Percentiles rank a stretch among this genome's conserved stretches.
phyloP scores from a whole-genome alignment of 2,329 filamentous ascomycete species.

The Aureobasidium melanogenum region DNA sequence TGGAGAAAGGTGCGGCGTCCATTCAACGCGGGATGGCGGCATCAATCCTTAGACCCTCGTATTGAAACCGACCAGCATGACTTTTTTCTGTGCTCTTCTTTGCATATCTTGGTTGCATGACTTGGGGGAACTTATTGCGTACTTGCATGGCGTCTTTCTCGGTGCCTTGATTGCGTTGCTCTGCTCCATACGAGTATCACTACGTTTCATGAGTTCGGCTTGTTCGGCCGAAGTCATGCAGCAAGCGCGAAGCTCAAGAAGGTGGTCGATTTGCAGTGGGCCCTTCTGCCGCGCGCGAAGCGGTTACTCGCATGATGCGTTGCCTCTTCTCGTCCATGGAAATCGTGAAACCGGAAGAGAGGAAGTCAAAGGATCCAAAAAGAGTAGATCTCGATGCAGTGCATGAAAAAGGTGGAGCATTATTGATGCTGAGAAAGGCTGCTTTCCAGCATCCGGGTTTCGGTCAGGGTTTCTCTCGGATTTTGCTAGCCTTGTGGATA shows the following conservation, averaged over 20 bases:
- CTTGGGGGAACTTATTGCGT: neutral
- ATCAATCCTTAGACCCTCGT: neutral
- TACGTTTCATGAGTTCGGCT: neutral
- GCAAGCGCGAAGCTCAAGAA: neutral
- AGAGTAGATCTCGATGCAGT: neutral
- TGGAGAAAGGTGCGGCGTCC: constrained; percentile 3
- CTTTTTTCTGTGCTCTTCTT: neutral
- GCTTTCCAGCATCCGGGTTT: constrained; percentile 3
- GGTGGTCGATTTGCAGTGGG: neutral
- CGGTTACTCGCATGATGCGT: neutral
- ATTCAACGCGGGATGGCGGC: neutral
- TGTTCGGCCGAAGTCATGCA: neutral
- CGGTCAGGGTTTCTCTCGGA: neutral
- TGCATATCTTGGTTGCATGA: neutral
- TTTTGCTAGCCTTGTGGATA: neutral
- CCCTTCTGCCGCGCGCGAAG: neutral
- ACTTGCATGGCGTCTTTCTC: neutral
- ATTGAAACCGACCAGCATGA: constrained; percentile 1
- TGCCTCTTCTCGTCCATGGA: neutral
- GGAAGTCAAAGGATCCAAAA: neutral
- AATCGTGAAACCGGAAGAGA: neutral
- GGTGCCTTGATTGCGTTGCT: neutral
- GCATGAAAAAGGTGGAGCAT: neutral
- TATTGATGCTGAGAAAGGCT: neutral
- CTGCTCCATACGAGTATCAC: neutral